Evolutionary conservation across 23 red algal genomes (phyloP).

Genomic region (Gracilaria gracilis): DNA sequence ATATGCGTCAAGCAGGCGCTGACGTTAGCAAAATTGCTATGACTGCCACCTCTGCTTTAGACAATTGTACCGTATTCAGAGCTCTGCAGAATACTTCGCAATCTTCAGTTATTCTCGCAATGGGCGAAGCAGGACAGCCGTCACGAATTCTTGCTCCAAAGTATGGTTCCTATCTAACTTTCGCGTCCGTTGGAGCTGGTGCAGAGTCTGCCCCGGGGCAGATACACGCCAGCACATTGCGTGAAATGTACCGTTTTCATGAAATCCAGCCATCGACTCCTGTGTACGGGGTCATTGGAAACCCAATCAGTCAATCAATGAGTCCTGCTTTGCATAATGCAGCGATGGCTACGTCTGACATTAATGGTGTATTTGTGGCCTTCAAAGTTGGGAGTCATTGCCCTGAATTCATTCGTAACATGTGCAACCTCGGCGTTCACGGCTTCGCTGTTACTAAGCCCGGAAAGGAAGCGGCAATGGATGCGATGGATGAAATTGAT

Average conservation of each 20-base stretch:
- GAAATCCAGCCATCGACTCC: conserved; percentile 47
- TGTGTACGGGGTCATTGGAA: conserved; percentile 90
- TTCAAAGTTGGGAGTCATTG: conserved; percentile 71
- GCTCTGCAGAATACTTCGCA: background rate
- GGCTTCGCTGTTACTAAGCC: conserved; percentile 96
- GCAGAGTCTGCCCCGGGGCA: conserved; percentile 89
- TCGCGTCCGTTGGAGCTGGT: conserved; percentile 68
- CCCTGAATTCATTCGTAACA: conserved; percentile 64
- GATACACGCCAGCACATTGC: conserved; percentile 55
- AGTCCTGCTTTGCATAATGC: conserved; percentile 90
- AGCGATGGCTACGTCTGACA: conserved; percentile 37
- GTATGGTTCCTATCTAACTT: conserved; percentile 88
- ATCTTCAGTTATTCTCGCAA: conserved; percentile 85
- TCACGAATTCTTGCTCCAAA: conserved; percentile 79
- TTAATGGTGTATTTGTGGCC: conserved; percentile 79
- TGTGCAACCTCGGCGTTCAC: conserved; percentile 68
- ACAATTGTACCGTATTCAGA: conserved; percentile 69
- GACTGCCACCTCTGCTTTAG: conserved; percentile 57
- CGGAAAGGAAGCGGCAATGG: conserved; percentile 80
- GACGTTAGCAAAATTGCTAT: conserved; percentile 94
- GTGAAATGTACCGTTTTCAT: conserved; percentile 79
- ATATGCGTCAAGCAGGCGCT: conserved; percentile 65
- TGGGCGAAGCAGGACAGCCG: conserved; percentile 83
- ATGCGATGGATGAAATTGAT: conserved; percentile 88
- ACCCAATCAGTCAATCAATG: conserved; percentile 84